Evolutionary conservation across 345 rosid species (phyloP).

Genomic region (sweet orange (Citrus sinensis)): DVS_A1.0 CM039169.1:28664001-28664500

Average conservation of each 20-base stretch:
- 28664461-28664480: conserved; percentile 79
- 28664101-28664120: not conserved
- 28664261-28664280: conserved; percentile 13
- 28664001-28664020: conserved; percentile 19
- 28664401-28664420: conserved; percentile 47
- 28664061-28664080: conserved; percentile 37
- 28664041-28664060: conserved; percentile 16
- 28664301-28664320: conserved; percentile 32
- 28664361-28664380: conserved; percentile 41
- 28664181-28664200: too few species aligned
- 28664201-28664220: too few species aligned
- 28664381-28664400: conserved; percentile 42
- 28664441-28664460: conserved; percentile 68
- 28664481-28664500: conserved; percentile 52
- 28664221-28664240: not conserved
- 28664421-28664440: conserved; percentile 54
- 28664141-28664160: not conserved
- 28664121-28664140: not conserved
- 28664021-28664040: conserved; percentile 25
- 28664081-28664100: conserved; percentile 22
- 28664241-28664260: too few species aligned
- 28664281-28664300: conserved; percentile 39
- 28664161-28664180: too few species aligned
- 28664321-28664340: conserved; percentile 24
- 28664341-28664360: conserved; percentile 40